Base-by-base conservation (phyloP, 805 yeast species). In the Lipomyces mesembrius region DNA sequence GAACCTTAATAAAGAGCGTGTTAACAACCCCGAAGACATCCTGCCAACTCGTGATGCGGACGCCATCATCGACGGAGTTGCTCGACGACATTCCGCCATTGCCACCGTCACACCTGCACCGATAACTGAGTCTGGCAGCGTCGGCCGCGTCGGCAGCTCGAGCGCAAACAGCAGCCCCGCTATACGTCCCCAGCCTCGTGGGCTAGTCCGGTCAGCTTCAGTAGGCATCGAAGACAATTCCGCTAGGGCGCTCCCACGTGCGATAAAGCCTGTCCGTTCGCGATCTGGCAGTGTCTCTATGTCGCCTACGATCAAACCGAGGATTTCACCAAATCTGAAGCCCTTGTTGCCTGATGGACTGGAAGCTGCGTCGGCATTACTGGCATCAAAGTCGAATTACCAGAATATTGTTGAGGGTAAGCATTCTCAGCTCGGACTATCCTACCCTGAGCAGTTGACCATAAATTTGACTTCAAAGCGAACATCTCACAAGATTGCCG, bases 401-500 rank as follows among this genome's bases (percentile, higher is more conserved):
- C 83, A 81, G 70, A 77, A 79, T 71, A 78, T 80, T 27, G 72
- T 80, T 7, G 83, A 81, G 62, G 83, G 83, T 52, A 79, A 75
- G 27, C 82, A 81, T 71, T 75, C 74, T 62, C 80, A 78, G 58
- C 75, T 81, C 20, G 83, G 83, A 0, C 72, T 81, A 39, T 66
- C 79, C 53, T 77, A 80, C 63, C 84, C 85, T 1, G 82, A 78
- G 63, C 77, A 79, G 11, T 69, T 80, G 59, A 72, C 77, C 37
- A 74, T 77, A 6, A 80, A 79, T 55, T 67, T 80, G 62, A 77
- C 80, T 27, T 75, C 79, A 34, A 88, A 89, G 75, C 87, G 88
- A 73, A 85, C 89, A 1, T 85, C 86, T 54, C 99, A 94, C 78
- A 93, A 94, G 76, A 83, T 91, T 17, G 98, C 99, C 0, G 99